Percentiles rank a stretch among this genome's conserved stretches.
These are phyloP conservation scores for Cynanchum wilfordii DNA, from an alignment of 257 asterid species.

Conservation along the genomic window DNA sequence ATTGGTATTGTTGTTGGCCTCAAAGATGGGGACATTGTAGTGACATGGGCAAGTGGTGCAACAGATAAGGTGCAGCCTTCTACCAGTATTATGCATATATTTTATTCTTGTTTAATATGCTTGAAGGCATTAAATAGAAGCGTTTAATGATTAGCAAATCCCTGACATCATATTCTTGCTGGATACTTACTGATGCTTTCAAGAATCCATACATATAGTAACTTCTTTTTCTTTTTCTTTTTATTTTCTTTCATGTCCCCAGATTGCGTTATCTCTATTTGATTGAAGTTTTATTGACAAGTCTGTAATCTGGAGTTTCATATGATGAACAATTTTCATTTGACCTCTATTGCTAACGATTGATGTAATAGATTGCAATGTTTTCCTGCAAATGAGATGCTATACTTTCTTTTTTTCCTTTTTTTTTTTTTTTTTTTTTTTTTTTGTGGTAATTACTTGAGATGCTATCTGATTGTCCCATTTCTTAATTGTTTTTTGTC, in stretches of 20 bases:
- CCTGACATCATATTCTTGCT: background rate
- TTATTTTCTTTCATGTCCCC: background rate
- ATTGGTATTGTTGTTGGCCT: conserved; percentile 69
- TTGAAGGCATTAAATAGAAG: background rate
- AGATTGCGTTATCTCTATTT: background rate
- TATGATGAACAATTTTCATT: background rate
- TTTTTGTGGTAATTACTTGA: too few species aligned
- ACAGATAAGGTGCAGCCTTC: conserved; percentile 48
- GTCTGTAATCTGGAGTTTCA: background rate
- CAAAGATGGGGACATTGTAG: conserved; percentile 54
- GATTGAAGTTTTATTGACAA: too few species aligned
- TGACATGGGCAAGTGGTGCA: conserved; percentile 84
- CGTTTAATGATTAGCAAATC: background rate
- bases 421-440: too few species aligned
- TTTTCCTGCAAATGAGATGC: background rate
- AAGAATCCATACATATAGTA: background rate
- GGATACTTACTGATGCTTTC: background rate
- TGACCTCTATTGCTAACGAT: background rate
- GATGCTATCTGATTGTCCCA: background rate
- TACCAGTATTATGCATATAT: background rate
- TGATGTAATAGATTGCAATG: background rate
- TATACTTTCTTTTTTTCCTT: too few species aligned
- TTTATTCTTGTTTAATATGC: background rate
- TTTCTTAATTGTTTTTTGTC: background rate
- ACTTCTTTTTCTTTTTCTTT: background rate